These are phyloP conservation scores for Gossypium schwendimanii DNA, from an alignment of 441 rosid species.

Conservation along the genomic window DNA sequence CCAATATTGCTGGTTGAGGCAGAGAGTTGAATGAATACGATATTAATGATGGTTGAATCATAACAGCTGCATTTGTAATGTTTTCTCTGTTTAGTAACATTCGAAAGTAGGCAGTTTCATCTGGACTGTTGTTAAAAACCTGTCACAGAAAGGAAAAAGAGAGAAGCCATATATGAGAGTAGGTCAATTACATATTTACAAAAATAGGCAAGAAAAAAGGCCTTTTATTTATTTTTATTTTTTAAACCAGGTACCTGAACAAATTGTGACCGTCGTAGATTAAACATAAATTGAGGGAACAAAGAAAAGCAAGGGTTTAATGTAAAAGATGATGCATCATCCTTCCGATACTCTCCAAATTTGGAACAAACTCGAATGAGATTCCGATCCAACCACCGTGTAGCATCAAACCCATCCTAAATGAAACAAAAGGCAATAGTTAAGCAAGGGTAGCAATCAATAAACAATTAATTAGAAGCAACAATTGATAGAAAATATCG, in stretches of 20 bases:
- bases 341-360: slow-evolving; percentile 95
- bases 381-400: slow-evolving; percentile 94
- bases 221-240: neutral
- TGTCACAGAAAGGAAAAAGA: slow-evolving; percentile 23
- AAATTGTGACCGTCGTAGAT: slow-evolving; percentile 91
- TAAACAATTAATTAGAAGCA: neutral
- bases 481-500: neutral
- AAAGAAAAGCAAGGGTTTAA: slow-evolving; percentile 82
- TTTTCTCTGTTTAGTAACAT: slow-evolving; percentile 89
- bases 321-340: slow-evolving; percentile 88
- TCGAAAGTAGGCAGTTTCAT: slow-evolving; percentile 97
- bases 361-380: slow-evolving; percentile 92
- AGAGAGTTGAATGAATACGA: slow-evolving; percentile 75
- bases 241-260: slow-evolving; percentile 57
- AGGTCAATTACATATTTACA: slow-evolving; percentile 6
- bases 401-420: slow-evolving; percentile 99
- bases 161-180: neutral
- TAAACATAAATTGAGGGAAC: slow-evolving; percentile 98
- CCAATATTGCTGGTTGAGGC: slow-evolving; percentile 89
- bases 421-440: slow-evolving; percentile 14
- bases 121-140: slow-evolving; percentile 99
- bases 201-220: slow-evolving; percentile 3
- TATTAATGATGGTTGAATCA: slow-evolving; percentile 94
- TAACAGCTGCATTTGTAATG: slow-evolving; percentile 85
- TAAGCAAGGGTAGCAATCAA: neutral